Percentiles rank a stretch among this genome's conserved stretches.
Conservation (phyloP, 768 basidiomycete genomes). For the Psilocybe azurescens region DNA sequence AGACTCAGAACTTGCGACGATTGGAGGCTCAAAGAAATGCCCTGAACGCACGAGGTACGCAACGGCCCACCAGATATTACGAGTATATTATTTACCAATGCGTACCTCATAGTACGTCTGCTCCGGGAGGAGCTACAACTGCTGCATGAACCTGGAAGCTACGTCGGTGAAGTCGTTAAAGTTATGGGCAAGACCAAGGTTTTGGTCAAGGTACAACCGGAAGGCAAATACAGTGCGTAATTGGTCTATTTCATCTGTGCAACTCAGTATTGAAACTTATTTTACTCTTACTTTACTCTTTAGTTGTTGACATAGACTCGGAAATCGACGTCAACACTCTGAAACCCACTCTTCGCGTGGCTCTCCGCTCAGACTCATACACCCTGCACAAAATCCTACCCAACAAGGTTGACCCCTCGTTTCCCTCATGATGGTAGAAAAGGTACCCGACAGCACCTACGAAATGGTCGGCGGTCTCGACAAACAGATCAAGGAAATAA, state of each 20-base stretch:
- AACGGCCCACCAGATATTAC: neutral
- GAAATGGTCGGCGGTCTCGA: constrained; percentile 99
- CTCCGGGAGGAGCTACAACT: constrained; percentile 92
- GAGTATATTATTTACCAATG: neutral
- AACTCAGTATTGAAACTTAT: neutral
- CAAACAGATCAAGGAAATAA: constrained; percentile 98
- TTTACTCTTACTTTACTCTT: neutral
- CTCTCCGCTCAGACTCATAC: constrained; percentile 95
- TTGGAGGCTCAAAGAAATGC: constrained; percentile 98
- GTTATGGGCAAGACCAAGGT: constrained; percentile 99
- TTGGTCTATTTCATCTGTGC: no score
- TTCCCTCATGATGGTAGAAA: constrained; percentile 99
- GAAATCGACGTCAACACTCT: constrained; percentile 84
- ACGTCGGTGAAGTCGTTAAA: constrained; percentile 97
- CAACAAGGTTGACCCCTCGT: constrained; percentile 97
- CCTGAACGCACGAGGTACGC: constrained; percentile 87
- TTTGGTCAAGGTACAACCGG: constrained; percentile 96
- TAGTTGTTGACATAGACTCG: constrained; percentile 93
- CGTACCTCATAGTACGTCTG: constrained; percentile 68
- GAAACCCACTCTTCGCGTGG: constrained; percentile 88
- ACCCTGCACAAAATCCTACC: constrained; percentile 96
- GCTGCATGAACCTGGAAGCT: constrained; percentile 93
- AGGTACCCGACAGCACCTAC: constrained; percentile 98
- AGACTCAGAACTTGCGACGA: constrained; percentile 94
- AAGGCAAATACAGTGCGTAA: constrained; percentile 96